Percentiles rank a stretch among this genome's conserved stretches.
These are phyloP conservation scores for Phycomyces nitens DNA, from an alignment of 192 early-diverging fungal species.

Conservation along the genomic window DNA sequence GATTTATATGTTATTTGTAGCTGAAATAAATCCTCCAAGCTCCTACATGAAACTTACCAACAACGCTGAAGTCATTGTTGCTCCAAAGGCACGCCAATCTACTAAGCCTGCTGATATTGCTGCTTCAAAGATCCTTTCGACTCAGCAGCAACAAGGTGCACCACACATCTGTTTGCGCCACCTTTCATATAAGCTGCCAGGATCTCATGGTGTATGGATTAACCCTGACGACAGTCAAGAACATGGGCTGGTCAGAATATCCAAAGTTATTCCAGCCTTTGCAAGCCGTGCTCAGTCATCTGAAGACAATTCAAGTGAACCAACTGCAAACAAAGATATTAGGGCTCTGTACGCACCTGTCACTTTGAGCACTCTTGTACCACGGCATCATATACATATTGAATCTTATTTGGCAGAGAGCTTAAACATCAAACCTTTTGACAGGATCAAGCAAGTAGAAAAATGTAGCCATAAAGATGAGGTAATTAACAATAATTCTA, in stretches of 20 bases:
- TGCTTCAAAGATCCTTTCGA: constrained; percentile 11
- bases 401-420: constrained; percentile 38
- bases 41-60: constrained; percentile 54
- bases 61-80: constrained; percentile 69
- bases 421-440: constrained; percentile 45
- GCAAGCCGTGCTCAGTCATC: constrained; percentile 26
- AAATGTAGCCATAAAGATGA: too few species aligned
- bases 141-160: constrained; percentile 23
- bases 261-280: constrained; percentile 43
- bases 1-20: constrained; percentile 16
- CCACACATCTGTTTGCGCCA: constrained; percentile 32
- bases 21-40: constrained; percentile 49
- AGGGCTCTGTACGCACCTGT: constrained; percentile 38
- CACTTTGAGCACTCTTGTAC: constrained; percentile 28
- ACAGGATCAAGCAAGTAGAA: constrained; percentile 43
- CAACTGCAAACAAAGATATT: constrained; percentile 14
- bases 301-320: constrained; percentile 36
- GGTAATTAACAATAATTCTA: too few species aligned
- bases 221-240: constrained; percentile 34
- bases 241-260: constrained; percentile 29
- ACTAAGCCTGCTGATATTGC: constrained; percentile 22
- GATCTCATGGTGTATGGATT: constrained; percentile 30
- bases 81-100: constrained; percentile 59
- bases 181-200: constrained; percentile 6
- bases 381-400: constrained; percentile 43